Percentiles rank a stretch among this genome's conserved stretches.
These are phyloP conservation scores for Limonium bicolor DNA, from an alignment of 148 eudicot genomes.

Conservation along the genomic window DNA sequence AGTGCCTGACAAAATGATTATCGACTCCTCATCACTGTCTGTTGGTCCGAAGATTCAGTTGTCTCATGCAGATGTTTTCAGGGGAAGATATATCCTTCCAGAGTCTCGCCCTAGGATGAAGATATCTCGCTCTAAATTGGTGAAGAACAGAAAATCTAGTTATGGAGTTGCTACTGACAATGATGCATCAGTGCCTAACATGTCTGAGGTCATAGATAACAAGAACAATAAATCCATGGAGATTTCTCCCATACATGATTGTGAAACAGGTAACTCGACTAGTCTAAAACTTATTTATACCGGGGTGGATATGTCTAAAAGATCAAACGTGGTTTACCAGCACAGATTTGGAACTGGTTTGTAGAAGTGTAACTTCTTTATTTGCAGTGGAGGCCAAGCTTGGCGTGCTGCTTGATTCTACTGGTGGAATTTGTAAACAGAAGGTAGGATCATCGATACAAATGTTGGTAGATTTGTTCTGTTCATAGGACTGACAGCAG, in stretches of 20 bases:
- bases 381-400: constrained; percentile 79
- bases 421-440: constrained; percentile 87
- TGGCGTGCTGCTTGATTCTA: constrained; percentile 65
- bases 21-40: constrained; percentile 15
- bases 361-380: background rate
- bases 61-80: constrained; percentile 17
- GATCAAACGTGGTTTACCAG: constrained; percentile 11
- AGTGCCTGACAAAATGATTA: constrained; percentile 5
- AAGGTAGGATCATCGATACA: constrained; percentile 33
- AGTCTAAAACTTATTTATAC: background rate
- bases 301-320: constrained; percentile 8
- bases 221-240: constrained; percentile 46
- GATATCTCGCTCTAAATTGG: constrained; percentile 32
- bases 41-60: constrained; percentile 19
- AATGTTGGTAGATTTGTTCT: no score
- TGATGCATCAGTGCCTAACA: constrained; percentile 17
- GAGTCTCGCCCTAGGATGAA: constrained; percentile 25
- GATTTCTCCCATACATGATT: constrained; percentile 29
- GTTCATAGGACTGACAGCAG: no score
- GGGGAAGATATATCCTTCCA: constrained; percentile 12
- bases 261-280: constrained; percentile 54
- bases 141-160: constrained; percentile 38
- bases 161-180: constrained; percentile 16
- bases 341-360: constrained; percentile 5
- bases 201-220: constrained; percentile 15